phyloP scores from a whole-genome alignment of 2,329 filamentous ascomycete genomes.

The Ascosphaera pollenicola region DNA sequence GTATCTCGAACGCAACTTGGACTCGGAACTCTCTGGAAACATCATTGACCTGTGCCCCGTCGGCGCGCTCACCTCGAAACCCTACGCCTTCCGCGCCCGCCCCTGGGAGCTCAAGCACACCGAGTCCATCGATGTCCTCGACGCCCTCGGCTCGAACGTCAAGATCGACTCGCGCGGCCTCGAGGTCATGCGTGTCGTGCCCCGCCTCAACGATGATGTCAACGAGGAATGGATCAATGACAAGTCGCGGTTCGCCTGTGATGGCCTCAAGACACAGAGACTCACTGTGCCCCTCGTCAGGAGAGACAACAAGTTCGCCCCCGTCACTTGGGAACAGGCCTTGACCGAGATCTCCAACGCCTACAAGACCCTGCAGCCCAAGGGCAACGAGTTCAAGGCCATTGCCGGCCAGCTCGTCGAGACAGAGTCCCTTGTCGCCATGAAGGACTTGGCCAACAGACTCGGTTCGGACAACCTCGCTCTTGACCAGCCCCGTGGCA shows the following conservation, averaged over 20 bases:
- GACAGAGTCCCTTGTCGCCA: conserved; percentile 79
- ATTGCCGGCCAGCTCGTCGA: conserved; percentile 82
- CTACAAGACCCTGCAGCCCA: conserved; percentile 55
- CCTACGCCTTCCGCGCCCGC: conserved; percentile 88
- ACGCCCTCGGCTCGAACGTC: conserved; percentile 85
- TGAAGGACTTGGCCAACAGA: conserved; percentile 94
- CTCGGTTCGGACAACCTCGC: conserved; percentile 91
- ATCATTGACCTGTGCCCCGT: conserved; percentile 97
- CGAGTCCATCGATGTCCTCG: conserved; percentile 85
- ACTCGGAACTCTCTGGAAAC: conserved; percentile 89
- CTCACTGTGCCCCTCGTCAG: conserved; percentile 82
- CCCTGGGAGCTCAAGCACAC: conserved; percentile 96
- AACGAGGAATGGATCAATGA: conserved; percentile 99
- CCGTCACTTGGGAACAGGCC: conserved; percentile 88
- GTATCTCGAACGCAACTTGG: conserved; percentile 82
- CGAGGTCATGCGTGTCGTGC: conserved; percentile 87
- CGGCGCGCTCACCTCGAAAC: conserved; percentile 88
- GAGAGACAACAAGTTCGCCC: conserved; percentile 73
- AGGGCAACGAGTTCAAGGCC: conserved; percentile 88
- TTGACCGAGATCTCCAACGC: conserved; percentile 67
- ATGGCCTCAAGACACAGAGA: conserved; percentile 88
- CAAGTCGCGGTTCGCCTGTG: conserved; percentile 89
- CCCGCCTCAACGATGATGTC: conserved; percentile 86
- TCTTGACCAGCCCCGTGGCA: conserved; percentile 70
- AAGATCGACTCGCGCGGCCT: conserved; percentile 80